Conservation (phyloP, 257 asterid genomes). For the Lavandula angustifolia region DNA sequence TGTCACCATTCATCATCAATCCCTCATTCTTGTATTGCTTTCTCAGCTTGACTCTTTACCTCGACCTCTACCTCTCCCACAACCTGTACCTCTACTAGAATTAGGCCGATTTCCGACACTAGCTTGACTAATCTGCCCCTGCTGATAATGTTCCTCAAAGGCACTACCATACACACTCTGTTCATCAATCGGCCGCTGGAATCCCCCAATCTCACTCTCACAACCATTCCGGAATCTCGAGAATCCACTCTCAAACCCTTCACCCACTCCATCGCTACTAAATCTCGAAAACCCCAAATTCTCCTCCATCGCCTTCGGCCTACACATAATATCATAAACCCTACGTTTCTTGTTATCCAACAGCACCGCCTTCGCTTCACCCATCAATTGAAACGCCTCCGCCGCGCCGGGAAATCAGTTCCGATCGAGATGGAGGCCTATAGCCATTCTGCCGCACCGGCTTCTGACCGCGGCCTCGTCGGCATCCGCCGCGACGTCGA, state of each 20-base stretch:
- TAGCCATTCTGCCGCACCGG: conserved; percentile 51
- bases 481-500: conserved; percentile 47
- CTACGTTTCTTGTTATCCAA: conserved; percentile 32
- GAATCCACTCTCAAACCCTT: neutral
- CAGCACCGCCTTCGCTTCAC: conserved; percentile 54
- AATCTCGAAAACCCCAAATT: neutral
- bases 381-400: conserved; percentile 55
- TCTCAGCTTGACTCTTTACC: neutral
- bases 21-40: neutral
- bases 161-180: neutral
- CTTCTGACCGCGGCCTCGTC: conserved; percentile 47
- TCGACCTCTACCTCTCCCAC: neutral
- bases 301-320: neutral
- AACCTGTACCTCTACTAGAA: neutral
- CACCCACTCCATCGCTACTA: neutral
- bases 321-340: conserved; percentile 15
- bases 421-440: conserved; percentile 64
- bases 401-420: conserved; percentile 58
- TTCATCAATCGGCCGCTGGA: neutral
- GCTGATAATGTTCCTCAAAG: neutral
- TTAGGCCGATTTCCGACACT: neutral
- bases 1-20: neutral
- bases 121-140: neutral
- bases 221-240: neutral
- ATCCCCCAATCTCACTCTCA: neutral